These are phyloP conservation scores for Hemisphaericaspora subhashii DNA, from an alignment of 1,139 yeast genomes.

Conservation along the genomic window DNA sequence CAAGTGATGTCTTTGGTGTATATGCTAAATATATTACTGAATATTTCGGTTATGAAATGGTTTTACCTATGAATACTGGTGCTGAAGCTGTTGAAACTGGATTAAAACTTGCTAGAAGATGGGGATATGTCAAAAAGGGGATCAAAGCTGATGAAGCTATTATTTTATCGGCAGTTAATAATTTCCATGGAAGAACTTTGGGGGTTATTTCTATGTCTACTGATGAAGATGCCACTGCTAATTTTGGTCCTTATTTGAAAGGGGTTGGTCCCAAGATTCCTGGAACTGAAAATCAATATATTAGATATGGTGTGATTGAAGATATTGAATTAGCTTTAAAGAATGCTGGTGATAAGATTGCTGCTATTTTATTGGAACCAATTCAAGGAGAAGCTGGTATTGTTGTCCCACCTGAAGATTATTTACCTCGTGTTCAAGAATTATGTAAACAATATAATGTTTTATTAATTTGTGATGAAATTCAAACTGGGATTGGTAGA, in stretches of 20 bases:
- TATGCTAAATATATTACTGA: constrained; percentile 89
- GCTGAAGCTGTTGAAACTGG: constrained; percentile 99
- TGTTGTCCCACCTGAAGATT: constrained; percentile 86
- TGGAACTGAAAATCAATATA: constrained; percentile 44
- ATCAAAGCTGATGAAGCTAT: constrained; percentile 84
- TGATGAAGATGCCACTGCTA: constrained; percentile 86
- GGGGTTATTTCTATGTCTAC: constrained; percentile 96
- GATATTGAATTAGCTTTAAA: constrained; percentile 83
- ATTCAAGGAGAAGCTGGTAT: constrained; percentile 99
- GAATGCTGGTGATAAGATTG: constrained; percentile 86
- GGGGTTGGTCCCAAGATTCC: constrained; percentile 85
- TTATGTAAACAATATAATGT: constrained; percentile 84
- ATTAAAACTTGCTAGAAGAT: constrained; percentile 89
- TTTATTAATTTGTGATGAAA: constrained; percentile 90
- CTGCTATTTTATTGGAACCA: constrained; percentile 91
- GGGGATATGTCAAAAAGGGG: constrained; percentile 92
- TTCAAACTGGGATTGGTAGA: constrained; percentile 97
- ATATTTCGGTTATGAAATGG: constrained; percentile 87
- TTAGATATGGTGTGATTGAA: constrained; percentile 80
- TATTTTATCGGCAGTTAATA: constrained; percentile 80
- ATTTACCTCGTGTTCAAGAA: constrained; percentile 68
- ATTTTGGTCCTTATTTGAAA: constrained; percentile 86
- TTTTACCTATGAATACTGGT: constrained; percentile 97
- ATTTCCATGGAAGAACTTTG: constrained; percentile 95
- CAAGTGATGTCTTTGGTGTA: constrained; percentile 83